These are phyloP conservation scores for Nannochloropsis salina DNA, from an alignment of 108 stramenopile species.

Conservation along the genomic window DNA sequence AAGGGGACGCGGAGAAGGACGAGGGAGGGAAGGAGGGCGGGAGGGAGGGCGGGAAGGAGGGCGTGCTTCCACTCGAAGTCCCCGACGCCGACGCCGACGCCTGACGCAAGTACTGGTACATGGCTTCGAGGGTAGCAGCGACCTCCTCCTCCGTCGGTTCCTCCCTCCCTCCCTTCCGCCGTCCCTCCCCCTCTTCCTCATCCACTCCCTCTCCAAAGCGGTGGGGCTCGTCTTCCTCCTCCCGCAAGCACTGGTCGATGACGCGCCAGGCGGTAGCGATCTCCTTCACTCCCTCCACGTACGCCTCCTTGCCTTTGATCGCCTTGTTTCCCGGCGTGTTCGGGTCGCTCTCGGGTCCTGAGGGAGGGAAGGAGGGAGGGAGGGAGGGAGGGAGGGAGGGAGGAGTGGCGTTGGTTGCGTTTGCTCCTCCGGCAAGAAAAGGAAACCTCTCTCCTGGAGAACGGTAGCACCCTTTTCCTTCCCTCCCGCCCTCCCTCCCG, in stretches of 20 bases:
- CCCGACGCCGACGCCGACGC: too few relatives aligned
- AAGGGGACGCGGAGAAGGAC: too few relatives aligned
- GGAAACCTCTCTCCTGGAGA: too few relatives aligned
- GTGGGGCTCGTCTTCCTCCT: background rate
- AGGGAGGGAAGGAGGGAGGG: background rate
- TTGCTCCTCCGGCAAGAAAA: too few relatives aligned
- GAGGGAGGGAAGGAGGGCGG: background rate
- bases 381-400: slow-evolving; percentile 1
- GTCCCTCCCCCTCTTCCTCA: background rate
- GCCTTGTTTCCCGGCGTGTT: background rate
- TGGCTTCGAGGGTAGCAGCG: background rate
- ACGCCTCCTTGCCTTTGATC: background rate
- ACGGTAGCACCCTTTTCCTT: too few relatives aligned
- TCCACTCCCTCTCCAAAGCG: background rate
- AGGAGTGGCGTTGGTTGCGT: too few relatives aligned
- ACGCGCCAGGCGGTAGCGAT: background rate
- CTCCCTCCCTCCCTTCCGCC: background rate
- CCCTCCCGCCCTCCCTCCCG: too few relatives aligned
- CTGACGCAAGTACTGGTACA: background rate
- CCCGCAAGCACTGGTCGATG: background rate
- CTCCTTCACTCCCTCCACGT: background rate
- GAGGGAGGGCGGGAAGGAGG: slow-evolving; percentile 21
- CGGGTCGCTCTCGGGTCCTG: background rate
- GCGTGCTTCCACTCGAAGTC: too few relatives aligned
- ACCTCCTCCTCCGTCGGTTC: background rate